phyloP scores from a whole-genome alignment of 176 grass and related monocot species.

The Aechmea fasciata region DNA sequence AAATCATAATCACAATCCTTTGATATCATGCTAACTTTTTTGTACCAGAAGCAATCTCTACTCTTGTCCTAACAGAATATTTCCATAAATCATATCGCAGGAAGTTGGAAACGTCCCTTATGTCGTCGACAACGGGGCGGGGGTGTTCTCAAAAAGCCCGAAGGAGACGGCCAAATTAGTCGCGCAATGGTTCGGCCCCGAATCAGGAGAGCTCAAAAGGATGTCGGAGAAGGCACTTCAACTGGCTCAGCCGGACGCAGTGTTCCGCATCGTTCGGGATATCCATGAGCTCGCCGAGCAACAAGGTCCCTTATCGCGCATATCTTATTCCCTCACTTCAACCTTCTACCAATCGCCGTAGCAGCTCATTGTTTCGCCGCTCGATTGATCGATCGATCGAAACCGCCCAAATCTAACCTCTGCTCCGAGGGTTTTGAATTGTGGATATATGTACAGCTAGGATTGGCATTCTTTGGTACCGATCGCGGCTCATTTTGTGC shows the following conservation, averaged over 20 bases:
- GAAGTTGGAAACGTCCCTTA: constrained; percentile 98
- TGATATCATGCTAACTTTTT: background rate
- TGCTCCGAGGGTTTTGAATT: background rate
- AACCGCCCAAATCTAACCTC: background rate
- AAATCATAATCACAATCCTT: background rate
- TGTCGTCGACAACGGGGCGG: constrained; percentile 91
- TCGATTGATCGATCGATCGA: background rate
- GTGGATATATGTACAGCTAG: background rate
- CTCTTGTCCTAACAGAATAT: background rate
- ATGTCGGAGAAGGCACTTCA: constrained; percentile 90
- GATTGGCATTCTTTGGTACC: background rate
- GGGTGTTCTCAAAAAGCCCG: constrained; percentile 90
- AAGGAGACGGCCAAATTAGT: constrained; percentile 75
- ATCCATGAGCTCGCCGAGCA: constrained; percentile 65
- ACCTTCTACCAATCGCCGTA: constrained; percentile 38
- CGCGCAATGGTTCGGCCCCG: constrained; percentile 66
- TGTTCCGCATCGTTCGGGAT: constrained; percentile 89
- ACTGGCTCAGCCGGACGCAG: constrained; percentile 81
- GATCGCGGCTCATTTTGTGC: background rate
- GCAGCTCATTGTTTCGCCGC: background rate
- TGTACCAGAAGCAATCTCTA: too few relatives aligned
- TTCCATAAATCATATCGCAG: constrained; percentile 17
- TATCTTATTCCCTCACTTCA: constrained; percentile 60
- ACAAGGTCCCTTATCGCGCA: constrained; percentile 63
- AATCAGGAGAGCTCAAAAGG: constrained; percentile 56